These are phyloP conservation scores for Fraxinus velutina DNA, from an alignment of 305 asterid genomes.

Conservation along the genomic window DNA sequence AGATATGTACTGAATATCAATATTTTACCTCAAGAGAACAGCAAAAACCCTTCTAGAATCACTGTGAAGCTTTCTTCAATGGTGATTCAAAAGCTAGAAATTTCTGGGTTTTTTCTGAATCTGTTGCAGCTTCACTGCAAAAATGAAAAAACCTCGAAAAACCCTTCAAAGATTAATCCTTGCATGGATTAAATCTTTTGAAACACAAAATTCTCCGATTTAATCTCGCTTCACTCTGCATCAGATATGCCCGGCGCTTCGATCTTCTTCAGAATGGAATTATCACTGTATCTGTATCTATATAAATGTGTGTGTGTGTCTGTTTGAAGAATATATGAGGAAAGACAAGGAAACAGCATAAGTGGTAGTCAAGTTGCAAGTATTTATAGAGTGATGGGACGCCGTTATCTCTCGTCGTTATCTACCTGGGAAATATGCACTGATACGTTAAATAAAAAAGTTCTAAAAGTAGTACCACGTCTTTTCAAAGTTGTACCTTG, in stretches of 20 bases:
- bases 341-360: constrained; percentile 31
- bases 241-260: background rate
- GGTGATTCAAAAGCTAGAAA: background rate
- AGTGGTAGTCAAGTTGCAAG: constrained; percentile 21
- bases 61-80: background rate
- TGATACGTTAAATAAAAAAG: background rate
- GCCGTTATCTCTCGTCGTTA: constrained; percentile 57
- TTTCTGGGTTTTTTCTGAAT: background rate
- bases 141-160: background rate
- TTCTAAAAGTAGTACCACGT: background rate
- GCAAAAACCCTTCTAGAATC: background rate
- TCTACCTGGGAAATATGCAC: constrained; percentile 41
- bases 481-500: constrained; percentile 34
- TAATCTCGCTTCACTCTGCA: background rate
- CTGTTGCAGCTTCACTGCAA: background rate
- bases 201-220: background rate
- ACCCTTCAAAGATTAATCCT: background rate
- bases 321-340: constrained; percentile 15
- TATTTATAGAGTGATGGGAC: constrained; percentile 54
- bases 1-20: background rate
- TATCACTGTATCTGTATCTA: background rate
- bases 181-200: background rate
- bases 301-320: too few relatives aligned
- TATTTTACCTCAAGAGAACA: background rate
- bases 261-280: constrained; percentile 6